Conservation (phyloP, 2,329 filamentous ascomycete genomes). For the Thelonectria blattea region DNA sequence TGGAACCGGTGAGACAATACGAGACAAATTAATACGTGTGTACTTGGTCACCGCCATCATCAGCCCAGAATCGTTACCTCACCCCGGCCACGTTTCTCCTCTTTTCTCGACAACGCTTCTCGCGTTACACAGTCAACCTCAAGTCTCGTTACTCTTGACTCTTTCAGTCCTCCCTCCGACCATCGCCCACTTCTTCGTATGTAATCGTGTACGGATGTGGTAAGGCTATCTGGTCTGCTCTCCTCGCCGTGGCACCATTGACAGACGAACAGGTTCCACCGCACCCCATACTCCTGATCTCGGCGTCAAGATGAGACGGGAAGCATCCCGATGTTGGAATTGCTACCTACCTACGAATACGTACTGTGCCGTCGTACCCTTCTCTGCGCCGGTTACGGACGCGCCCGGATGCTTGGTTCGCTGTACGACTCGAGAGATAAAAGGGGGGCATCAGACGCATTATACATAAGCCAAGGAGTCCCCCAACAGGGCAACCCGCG, state of each 20-base stretch:
- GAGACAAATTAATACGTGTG: too few species aligned
- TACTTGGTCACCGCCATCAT: constrained; percentile 10
- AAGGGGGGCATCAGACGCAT: neutral
- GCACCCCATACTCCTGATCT: constrained; percentile 18
- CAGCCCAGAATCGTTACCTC: constrained; percentile 6
- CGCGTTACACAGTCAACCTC: constrained; percentile 2
- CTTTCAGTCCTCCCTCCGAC: neutral
- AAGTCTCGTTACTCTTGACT: neutral
- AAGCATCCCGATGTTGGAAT: neutral
- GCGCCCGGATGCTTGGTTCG: neutral
- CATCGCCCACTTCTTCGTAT: neutral
- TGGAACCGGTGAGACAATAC: neutral
- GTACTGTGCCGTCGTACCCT: constrained; percentile 1
- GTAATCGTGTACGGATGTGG: constrained; percentile 3
- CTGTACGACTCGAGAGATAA: neutral
- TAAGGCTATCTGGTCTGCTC: constrained; percentile 12
- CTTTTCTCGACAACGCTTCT: neutral
- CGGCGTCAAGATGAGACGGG: constrained; percentile 11
- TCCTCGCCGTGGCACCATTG: constrained; percentile 24
- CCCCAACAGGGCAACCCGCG: neutral
- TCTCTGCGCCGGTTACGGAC: neutral
- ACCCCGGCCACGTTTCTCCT: neutral
- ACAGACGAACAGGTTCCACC: constrained; percentile 24
- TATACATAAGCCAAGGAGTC: constrained; percentile 4
- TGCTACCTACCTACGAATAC: neutral